Evolutionary conservation across 371 early-diverging fungal genomes (phyloP).

Genomic region (Coelomomyces lativittatus): DNA sequence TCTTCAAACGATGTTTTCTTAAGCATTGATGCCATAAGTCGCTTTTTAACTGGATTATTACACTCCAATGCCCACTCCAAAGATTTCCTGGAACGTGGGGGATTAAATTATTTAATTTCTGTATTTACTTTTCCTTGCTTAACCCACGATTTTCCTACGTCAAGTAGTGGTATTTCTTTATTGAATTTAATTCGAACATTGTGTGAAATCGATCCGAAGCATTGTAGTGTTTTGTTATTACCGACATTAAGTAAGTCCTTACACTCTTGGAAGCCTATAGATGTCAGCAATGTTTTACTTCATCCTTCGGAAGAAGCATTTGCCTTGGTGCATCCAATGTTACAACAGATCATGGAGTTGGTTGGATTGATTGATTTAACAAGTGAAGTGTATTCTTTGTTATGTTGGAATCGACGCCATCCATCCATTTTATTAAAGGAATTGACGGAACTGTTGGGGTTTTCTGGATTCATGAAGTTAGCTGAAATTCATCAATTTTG

Average conservation of each 20-base stretch:
- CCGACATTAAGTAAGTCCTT: too few species aligned
- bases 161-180: slow-evolving; percentile 46
- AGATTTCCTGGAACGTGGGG: slow-evolving; percentile 53
- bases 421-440: slow-evolving; percentile 41
- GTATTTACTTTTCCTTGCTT: slow-evolving; percentile 46
- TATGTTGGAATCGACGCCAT: slow-evolving; percentile 45
- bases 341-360: slow-evolving; percentile 35
- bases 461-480: slow-evolving; percentile 28
- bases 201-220: too few species aligned
- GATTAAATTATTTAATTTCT: slow-evolving; percentile 41
- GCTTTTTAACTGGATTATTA: slow-evolving; percentile 72
- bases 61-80: slow-evolving; percentile 52
- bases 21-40: background rate
- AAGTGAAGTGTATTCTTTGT: slow-evolving; percentile 54
- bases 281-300: too few species aligned
- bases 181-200: slow-evolving; percentile 53
- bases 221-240: too few species aligned
- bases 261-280: too few species aligned
- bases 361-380: slow-evolving; percentile 46
- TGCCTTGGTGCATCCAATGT: too few species aligned
- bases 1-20: too few species aligned
- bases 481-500: slow-evolving; percentile 46
- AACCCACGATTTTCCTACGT: slow-evolving; percentile 55
- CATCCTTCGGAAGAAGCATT: too few species aligned
- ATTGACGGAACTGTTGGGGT: slow-evolving; percentile 29